Conservation (phyloP, 2,329 filamentous ascomycete genomes). For the Shiraia bambusicola region DNA sequence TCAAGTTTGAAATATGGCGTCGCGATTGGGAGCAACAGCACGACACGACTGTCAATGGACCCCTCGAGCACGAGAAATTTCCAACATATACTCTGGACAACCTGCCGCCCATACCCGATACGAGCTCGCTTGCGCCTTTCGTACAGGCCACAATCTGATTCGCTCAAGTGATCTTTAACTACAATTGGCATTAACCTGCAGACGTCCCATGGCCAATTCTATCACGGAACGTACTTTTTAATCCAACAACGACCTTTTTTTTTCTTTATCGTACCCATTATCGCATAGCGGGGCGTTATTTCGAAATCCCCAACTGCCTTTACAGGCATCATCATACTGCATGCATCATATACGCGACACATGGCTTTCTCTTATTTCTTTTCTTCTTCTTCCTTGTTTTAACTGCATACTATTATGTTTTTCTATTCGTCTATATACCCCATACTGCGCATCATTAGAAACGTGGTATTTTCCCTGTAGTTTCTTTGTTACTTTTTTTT, state of each 20-base stretch:
- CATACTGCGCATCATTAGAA: too few relatives aligned
- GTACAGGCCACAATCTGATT: constrained; percentile 14
- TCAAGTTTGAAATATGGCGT: constrained; percentile 44
- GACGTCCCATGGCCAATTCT: background rate
- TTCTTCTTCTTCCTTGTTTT: too few relatives aligned
- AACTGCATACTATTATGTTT: too few relatives aligned
- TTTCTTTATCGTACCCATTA: background rate
- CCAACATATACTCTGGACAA: constrained; percentile 22
- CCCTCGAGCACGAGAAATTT: constrained; percentile 35
- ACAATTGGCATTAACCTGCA: constrained; percentile 3
- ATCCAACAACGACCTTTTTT: background rate
- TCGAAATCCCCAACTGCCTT: background rate
- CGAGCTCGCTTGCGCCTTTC: constrained; percentile 24
- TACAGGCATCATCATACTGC: background rate
- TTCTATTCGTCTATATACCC: too few relatives aligned
- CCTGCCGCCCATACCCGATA: constrained; percentile 17
- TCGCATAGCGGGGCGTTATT: background rate
- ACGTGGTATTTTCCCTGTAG: too few relatives aligned
- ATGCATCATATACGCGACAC: too few relatives aligned
- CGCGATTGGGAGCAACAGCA: constrained; percentile 40
- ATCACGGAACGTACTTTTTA: background rate
- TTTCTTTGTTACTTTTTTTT: too few relatives aligned
- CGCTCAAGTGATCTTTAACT: constrained; percentile 8
- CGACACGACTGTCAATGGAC: constrained; percentile 16
- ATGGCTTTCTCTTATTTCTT: too few relatives aligned